Conservation (phyloP, 106 monocot species). For the Xerophyta viscosa region DNA sequence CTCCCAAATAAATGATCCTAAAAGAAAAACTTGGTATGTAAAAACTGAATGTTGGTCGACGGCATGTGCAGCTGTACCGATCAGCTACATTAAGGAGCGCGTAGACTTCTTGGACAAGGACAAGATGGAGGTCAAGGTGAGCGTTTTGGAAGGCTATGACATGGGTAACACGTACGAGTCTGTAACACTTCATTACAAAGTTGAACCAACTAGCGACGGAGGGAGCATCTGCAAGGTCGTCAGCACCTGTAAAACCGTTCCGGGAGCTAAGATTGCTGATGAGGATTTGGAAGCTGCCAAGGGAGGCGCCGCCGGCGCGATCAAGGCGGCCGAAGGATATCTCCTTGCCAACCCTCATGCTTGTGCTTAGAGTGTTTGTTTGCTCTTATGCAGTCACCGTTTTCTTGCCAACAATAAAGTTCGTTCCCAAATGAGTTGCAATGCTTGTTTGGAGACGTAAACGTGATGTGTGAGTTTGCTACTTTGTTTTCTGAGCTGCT, state of each 20-base stretch:
- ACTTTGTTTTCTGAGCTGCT: too few relatives aligned
- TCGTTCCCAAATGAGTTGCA: too few relatives aligned
- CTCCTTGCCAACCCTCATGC: conserved; percentile 30
- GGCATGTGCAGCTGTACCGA: background rate
- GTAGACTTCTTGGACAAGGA: background rate
- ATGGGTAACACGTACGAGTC: background rate
- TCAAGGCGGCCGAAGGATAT: conserved; percentile 28
- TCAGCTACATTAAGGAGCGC: background rate
- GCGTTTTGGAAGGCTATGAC: background rate
- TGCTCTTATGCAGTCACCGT: too few relatives aligned
- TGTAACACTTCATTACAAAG: background rate
- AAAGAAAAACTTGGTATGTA: too few relatives aligned
- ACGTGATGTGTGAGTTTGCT: too few relatives aligned
- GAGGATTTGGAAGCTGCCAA: conserved; percentile 10
- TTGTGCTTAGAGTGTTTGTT: conserved; percentile 9
- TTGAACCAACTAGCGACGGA: background rate
- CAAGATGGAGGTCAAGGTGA: background rate
- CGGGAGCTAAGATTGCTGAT: conserved; percentile 1
- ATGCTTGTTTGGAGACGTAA: too few relatives aligned
- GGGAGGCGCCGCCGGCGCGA: background rate
- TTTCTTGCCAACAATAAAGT: too few relatives aligned
- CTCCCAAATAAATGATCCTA: too few relatives aligned
- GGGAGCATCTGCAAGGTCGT: background rate
- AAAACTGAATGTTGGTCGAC: too few relatives aligned
- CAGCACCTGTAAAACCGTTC: background rate